Evolutionary conservation across 306 rosid genomes (phyloP), one percentile per base, ranked within the genome.

Genomic region (Quercus dentata): DNA sequence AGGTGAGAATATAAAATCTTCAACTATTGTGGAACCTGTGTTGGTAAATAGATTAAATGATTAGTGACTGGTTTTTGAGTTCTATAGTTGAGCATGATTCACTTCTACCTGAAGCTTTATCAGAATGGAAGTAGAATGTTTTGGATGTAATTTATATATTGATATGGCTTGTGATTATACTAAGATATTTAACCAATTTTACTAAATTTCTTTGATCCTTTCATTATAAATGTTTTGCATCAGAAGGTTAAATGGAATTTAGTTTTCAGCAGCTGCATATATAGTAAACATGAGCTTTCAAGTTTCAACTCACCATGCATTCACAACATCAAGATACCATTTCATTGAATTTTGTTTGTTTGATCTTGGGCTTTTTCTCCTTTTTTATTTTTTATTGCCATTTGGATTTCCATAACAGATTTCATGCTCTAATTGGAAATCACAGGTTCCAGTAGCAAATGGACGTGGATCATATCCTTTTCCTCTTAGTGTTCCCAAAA

Each of bases 381-480:
- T 14, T 25, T 67, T 21, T 19, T 19, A 33, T 23, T 67, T 67
- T 67, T 14, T 6, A 28, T 15, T 31, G 15, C 18, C 31, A 1
- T 30, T 10, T 18, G 49, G 27, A 33, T 35, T 67, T 67, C 52
- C 15, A 19, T 35, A 33, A 35, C 23, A 67, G n/a, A 5, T 83
- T 84, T 78, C 61, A 80, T 78, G 52, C 75, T 74, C 68, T 61
- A 69, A 35, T 80, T 78, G 78, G 75, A 63, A 83, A 81, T 85
- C 56, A 41, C 79, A 91, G 99, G 98, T 96, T 85, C 99, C 99
- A 56, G 92, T 96, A 73, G 97, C 98, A 81, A 95, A 93, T 89
- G 98, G 98, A 82, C 78, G 97, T 88, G 98, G 92, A 69, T 93
- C 97, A 31, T 90, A 91, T 85, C 99, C 99, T 67, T 96, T 85